Base-by-base conservation (phyloP, 2,329 filamentous ascomycete genomes). In the Stachybotrys chartarum region DNA sequence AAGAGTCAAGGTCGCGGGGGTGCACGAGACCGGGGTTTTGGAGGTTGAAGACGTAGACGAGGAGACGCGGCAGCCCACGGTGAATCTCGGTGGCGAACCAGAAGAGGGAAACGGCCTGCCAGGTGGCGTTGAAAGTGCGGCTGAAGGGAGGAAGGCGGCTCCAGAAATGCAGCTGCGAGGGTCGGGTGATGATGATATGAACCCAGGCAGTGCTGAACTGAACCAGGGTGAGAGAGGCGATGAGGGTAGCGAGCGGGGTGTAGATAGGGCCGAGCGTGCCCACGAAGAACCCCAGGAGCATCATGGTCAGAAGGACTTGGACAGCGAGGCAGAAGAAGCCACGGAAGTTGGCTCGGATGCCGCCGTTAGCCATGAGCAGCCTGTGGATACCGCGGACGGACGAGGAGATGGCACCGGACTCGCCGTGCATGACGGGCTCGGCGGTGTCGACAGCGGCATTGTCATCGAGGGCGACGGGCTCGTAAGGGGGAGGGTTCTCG, bases 161-260 rank as follows among this genome's bases (percentile, higher is more conserved):
- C 72, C 81, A 88, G 77, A 87, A 91, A 62, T 74, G 75, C 68
- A 82, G 80, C 51, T 76, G 66, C 55, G 81, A 86, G 6, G 85
- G 83, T 54, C 83, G 78, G 2, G 90, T 86, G 66, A 97, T 91
- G 68, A 96, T 83, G 64, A 89, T 86, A 70, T 96, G 91, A 4
- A 91, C 89, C 91, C 91, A 96, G 54, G 84, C 81, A 61, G 92
- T 82, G 68, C 84, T 81, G 57, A 93, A 70, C 64, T 87, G 87
- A 44, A 87, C 81, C 35, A 89, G 75, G 18, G 81, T 70, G 24
- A 93, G 70, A 53, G 81, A 78, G 30, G 83, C 77, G 47, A 87
- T 56, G 52, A 86, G 77, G 54, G 78, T 78, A 54, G 64, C 61
- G 55, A 68, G 47, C 54, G 86, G 76, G 54, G 78, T 76, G 56